Evolutionary conservation across 2,329 filamentous ascomycete genomes (phyloP), one percentile per base, ranked within the genome.

Genomic region (Diaporthe destruens): DNA sequence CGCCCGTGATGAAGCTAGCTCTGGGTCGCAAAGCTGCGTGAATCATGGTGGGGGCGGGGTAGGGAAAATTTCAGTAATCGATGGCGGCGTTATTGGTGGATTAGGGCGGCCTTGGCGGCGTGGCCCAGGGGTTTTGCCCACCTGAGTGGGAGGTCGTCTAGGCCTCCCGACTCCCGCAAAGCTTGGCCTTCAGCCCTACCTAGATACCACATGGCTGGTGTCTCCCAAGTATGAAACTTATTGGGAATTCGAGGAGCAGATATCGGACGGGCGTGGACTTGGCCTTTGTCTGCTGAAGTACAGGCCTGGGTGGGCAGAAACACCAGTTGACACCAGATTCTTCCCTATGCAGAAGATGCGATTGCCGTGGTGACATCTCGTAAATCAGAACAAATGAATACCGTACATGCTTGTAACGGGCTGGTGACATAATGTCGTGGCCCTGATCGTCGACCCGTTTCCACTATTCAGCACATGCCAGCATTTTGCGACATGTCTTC

Each of bases 41-140:
- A 57, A 32, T 44, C 8, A 51, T 68, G 69, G 72, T 66, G 69
- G 72, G 72, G 72, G 72, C 63, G 69, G 72, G 72, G 69, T 42
- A 23, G 23, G 34, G 34, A 72, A 73, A 74, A 56, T 56, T 71
- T 56, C 20, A 49, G 34, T 49, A 67, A 71, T 47, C 36, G 53
- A 47, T 61, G 42, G 51, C 32, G 51, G 25, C 63, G 16, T 54
- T 65, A 71, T 69, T 74, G 69, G 39, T 42, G 14, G 39, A 12
- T 14, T 12, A 42, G 39, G 39, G 72, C 36, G 44, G 55, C 34
- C 68, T 61, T 51, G 68, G 67, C 29, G 25, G 32, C 39, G 6
- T 36, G 69, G 20, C 72, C n/a, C 39, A 68, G 65, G 71, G 72
- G 69, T 51, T 51, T 44, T 65, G 29, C 61, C 29, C 51, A 36